phyloP scores from a whole-genome alignment of 257 asterid genomes.

The Nicotiana noctiflora region DNA sequence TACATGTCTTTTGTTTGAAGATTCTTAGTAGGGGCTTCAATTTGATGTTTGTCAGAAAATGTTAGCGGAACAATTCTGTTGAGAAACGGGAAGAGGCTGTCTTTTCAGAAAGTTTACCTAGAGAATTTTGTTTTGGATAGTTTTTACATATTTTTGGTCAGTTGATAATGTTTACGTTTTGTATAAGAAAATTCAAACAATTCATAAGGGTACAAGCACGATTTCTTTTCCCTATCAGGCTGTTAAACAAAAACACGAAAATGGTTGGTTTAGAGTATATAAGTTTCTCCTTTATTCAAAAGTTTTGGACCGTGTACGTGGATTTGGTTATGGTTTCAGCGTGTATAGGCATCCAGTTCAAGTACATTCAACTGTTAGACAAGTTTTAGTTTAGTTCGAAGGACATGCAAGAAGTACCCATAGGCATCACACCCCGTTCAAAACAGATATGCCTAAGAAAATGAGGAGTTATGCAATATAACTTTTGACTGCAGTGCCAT shows the following conservation, averaged over 20 bases:
- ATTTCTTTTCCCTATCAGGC: neutral
- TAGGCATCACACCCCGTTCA: neutral
- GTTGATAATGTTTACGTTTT: neutral
- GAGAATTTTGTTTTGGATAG: neutral
- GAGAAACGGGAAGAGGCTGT: neutral
- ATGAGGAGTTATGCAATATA: conserved; percentile 3
- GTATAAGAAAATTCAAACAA: conserved; percentile 1
- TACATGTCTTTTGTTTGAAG: neutral
- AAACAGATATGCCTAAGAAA: neutral
- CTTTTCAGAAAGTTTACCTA: neutral
- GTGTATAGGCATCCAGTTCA: neutral
- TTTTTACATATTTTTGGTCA: neutral
- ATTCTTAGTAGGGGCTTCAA: neutral
- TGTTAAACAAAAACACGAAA: neutral
- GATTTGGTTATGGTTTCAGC: neutral
- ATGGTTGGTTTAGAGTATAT: neutral
- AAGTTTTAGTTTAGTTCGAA: neutral
- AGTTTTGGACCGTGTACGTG: neutral
- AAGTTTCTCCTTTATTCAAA: neutral
- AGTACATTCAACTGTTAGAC: conserved; percentile 2
- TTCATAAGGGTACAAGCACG: neutral
- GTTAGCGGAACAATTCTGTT: neutral
- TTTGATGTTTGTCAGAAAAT: neutral
- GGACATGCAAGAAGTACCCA: neutral
- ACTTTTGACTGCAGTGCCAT: neutral